Conservation (phyloP, 2,329 filamentous ascomycete species). For the Penicillium oxalicum region DNA sequence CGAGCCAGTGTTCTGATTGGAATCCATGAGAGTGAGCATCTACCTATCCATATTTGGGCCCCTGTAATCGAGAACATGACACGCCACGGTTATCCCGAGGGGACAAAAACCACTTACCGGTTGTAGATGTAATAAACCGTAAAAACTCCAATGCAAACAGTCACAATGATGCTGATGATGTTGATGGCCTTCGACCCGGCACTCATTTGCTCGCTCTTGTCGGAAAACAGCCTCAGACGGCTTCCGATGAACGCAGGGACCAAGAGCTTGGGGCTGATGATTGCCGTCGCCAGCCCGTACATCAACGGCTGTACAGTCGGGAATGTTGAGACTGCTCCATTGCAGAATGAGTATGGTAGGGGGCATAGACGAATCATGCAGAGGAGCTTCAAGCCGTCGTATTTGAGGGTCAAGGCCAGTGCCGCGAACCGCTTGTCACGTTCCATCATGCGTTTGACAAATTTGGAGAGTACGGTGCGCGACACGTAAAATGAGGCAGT, state of each 20-base stretch:
- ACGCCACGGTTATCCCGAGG: background rate
- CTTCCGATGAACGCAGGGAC: constrained; percentile 90
- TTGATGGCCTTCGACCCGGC: constrained; percentile 71
- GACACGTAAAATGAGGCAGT: constrained; percentile 74
- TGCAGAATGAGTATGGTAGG: constrained; percentile 84
- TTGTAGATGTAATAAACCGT: constrained; percentile 85
- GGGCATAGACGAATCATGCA: constrained; percentile 91
- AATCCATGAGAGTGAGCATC: background rate
- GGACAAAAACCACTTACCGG: constrained; percentile 35
- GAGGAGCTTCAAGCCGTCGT: constrained; percentile 82
- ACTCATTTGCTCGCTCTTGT: constrained; percentile 78
- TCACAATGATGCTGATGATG: constrained; percentile 71
- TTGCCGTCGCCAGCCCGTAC: constrained; percentile 75
- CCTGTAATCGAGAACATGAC: background rate
- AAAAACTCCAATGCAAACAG: constrained; percentile 62
- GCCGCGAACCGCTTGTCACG: constrained; percentile 83
- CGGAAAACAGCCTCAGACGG: constrained; percentile 74
- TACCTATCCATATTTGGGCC: constrained; percentile 1
- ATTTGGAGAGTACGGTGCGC: constrained; percentile 68
- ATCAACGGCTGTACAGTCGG: constrained; percentile 71
- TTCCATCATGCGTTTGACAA: constrained; percentile 75
- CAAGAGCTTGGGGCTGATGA: constrained; percentile 78
- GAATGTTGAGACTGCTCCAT: constrained; percentile 90
- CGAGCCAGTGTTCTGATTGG: constrained; percentile 42
- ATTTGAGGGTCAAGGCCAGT: constrained; percentile 77